A percentile compares a stretch with the other conserved stretches of the same genome.
phyloP scores from a whole-genome alignment of 768 basidiomycete species.

The Suillus fuscotomentosus region DNA sequence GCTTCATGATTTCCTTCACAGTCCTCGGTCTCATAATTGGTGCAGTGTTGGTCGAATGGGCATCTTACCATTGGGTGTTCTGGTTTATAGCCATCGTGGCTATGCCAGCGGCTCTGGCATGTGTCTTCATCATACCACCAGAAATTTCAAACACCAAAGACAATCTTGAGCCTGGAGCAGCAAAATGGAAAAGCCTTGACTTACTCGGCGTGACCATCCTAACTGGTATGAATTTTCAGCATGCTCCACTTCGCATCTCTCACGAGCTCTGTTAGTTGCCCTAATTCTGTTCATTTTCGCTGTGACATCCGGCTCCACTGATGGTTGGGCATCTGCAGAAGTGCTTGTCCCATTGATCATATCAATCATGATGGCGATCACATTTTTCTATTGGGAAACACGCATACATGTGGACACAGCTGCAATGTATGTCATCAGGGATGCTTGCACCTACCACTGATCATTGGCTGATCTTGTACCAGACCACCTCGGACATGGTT shows the following conservation, averaged over 20 bases:
- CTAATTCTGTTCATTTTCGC: constrained; percentile 38
- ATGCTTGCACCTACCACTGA: neutral
- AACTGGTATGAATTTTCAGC: constrained; percentile 27
- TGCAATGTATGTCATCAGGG: constrained; percentile 35
- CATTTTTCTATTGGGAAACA: constrained; percentile 54
- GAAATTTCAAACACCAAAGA: constrained; percentile 9
- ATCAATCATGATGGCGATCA: constrained; percentile 36
- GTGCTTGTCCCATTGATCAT: constrained; percentile 48
- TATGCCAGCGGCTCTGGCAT: constrained; percentile 28
- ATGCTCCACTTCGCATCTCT: neutral
- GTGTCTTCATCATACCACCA: constrained; percentile 35
- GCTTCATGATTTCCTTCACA: constrained; percentile 12
- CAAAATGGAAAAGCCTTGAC: constrained; percentile 35
- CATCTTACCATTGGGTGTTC: constrained; percentile 52
- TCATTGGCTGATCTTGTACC: neutral
- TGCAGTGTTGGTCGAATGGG: constrained; percentile 39
- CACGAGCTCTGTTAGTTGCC: constrained; percentile 16
- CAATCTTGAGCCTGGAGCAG: neutral
- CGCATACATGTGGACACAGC: constrained; percentile 38
- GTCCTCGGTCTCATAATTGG: constrained; percentile 44
- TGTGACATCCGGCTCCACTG: constrained; percentile 44
- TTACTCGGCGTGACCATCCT: constrained; percentile 37
- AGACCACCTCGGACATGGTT: constrained; percentile 45
- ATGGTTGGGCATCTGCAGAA: constrained; percentile 46
- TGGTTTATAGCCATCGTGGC: constrained; percentile 43